phyloP scores from a whole-genome alignment of 2,329 filamentous ascomycete species.

The Huntiella decipiens region DNA sequence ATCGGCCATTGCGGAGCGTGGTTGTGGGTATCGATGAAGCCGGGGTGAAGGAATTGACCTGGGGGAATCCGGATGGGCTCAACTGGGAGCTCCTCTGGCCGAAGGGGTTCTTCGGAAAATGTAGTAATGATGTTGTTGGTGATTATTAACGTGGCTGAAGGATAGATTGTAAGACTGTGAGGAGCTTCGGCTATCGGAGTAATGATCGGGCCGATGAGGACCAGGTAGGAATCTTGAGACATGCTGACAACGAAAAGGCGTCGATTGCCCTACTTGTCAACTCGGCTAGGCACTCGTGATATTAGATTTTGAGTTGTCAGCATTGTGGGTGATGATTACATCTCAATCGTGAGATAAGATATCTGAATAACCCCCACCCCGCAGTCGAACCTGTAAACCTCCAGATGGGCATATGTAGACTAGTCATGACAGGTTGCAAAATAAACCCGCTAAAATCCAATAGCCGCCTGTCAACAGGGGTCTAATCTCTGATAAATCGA shows the following conservation, averaged over 20 bases:
- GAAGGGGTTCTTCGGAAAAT: conserved; percentile 1
- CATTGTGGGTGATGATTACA: no score
- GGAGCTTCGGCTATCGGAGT: conserved; percentile 2
- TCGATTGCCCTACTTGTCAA: not conserved
- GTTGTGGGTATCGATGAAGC: conserved; percentile 48
- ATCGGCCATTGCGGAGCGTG: conserved; percentile 41
- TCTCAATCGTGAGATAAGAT: no score
- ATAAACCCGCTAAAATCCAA: no score
- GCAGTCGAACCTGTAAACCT: no score
- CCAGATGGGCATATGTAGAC: no score
- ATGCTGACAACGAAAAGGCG: not conserved
- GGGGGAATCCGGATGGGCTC: conserved; percentile 17
- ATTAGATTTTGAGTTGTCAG: no score
- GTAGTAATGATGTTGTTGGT: conserved; percentile 2
- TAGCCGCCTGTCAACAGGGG: no score
- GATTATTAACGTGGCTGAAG: conserved; percentile 1
- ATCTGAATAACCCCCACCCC: no score
- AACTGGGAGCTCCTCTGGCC: not conserved
- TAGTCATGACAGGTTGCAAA: no score
- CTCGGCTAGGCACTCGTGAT: not conserved
- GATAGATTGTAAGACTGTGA: not conserved
- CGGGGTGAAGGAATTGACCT: conserved; percentile 36
- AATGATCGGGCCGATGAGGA: conserved; percentile 4
- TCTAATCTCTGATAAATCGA: no score
- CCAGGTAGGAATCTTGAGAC: not conserved